Evolutionary conservation across 352 stramenopile genomes (phyloP), one percentile per base, ranked within the genome.

Genomic region (Phytophthora ohioensis): DNA sequence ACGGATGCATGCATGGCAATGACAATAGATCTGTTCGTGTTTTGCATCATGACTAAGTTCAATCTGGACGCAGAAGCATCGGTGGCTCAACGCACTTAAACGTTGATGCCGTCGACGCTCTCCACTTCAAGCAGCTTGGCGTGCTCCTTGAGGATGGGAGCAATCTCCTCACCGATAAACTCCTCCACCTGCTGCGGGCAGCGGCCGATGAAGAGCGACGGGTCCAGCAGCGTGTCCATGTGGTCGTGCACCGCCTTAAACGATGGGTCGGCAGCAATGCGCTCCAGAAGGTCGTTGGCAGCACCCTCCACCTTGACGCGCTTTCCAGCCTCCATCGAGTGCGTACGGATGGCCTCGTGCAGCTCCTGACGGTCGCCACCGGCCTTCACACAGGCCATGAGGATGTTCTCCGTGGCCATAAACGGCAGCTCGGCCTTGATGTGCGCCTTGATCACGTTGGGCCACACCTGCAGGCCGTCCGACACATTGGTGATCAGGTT

Each of bases 391-490:
- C 97, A 99, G 43, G 98, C 97, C 98, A 99, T 99, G 45, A 99
- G 76, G 75, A 99, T 99, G 76, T 99, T 99, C 80, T 99, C 98
- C 9, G 98, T 99, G 31, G 97, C 96, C 98, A 99, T 99, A 82
- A 99, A 99, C 27, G 98, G 98, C 66, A 99, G 83, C 85, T 99
- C 97, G 15, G 95, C 94, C 80, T 97, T 97, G 61, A 99, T 98
- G 80, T 99, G 97, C n/a, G 92, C 80, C 67, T 97, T 93, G 61
- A 99, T 98, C 17, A 98, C 91, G 67, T 97, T 97, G n/a, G 90
- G 90, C 90, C 91, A 97, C 52, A 97, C 91, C 76, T 98, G 96
- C 68, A 99, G 90, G 39, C 97, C 97, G 79, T 99, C 95, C 49
- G 93, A 95, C 78, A 99, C 98, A 81, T 99, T 99, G 43, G 91